Percentiles rank a stretch among this genome's conserved stretches.
Evolutionary conservation across 306 rosid genomes (phyloP).

Genomic region (Vigna trinervia): DNA sequence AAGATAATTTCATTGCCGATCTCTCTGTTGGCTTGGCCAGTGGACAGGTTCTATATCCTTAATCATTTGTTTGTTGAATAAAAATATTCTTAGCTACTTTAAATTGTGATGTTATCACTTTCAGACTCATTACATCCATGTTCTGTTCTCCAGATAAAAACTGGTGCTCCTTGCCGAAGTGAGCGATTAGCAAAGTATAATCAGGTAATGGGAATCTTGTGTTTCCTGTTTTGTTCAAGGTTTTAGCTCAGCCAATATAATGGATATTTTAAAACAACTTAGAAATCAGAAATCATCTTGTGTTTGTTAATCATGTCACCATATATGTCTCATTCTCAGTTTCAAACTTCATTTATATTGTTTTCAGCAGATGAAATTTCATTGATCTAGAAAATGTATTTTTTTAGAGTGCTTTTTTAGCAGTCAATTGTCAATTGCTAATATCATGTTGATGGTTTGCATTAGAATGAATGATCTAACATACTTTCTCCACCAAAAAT

Average conservation of each 20-base stretch:
- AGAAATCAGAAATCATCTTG: background rate
- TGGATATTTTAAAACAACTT: constrained; percentile 12
- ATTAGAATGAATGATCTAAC: constrained; percentile 25
- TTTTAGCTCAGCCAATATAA: background rate
- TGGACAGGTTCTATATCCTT: constrained; percentile 74
- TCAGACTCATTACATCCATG: constrained; percentile 47
- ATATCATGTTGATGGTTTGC: background rate
- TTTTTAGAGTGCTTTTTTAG: background rate
- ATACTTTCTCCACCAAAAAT: constrained; percentile 5
- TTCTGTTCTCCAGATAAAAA: constrained; percentile 74
- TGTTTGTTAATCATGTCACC: too few species aligned
- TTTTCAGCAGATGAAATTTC: background rate
- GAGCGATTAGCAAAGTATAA: constrained; percentile 99
- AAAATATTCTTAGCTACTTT: constrained; percentile 10
- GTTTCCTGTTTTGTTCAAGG: constrained; percentile 1
- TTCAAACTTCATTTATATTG: background rate
- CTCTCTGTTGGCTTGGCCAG: constrained; percentile 99
- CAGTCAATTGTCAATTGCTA: background rate
- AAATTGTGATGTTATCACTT: constrained; percentile 36
- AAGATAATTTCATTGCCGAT: constrained; percentile 98
- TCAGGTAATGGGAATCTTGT: constrained; percentile 63
- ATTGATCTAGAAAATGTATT: background rate
- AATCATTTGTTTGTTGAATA: constrained; percentile 27
- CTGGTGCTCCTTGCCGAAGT: constrained; percentile 98
- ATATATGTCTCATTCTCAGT: background rate